phyloP scores from a whole-genome alignment of 2,329 filamentous ascomycete species.

The Helminthosporium solani region DNA sequence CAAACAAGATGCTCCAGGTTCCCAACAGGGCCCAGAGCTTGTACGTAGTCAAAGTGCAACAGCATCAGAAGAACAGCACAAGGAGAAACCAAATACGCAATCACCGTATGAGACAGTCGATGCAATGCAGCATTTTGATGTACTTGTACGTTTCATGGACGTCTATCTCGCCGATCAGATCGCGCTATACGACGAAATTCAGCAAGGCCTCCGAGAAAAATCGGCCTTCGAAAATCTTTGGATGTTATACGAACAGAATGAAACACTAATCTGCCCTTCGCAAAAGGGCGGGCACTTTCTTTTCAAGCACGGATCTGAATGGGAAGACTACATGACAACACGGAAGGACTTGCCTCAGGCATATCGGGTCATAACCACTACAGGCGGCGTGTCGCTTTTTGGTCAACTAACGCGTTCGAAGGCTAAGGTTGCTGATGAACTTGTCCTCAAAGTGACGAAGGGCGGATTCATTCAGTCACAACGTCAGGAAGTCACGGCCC shows the following conservation, averaged over 20 bases:
- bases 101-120: background rate
- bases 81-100: background rate
- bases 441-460: background rate
- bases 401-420: background rate
- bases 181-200: background rate
- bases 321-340: background rate
- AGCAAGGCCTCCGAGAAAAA: background rate
- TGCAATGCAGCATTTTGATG: background rate
- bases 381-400: background rate
- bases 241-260: background rate
- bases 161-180: background rate
- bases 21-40: no score
- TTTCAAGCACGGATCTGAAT: background rate
- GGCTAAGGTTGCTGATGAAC: background rate
- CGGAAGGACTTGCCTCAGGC: background rate
- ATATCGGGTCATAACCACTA: background rate
- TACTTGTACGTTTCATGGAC: constrained; percentile 1
- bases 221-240: constrained; percentile 1
- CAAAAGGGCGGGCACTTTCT: background rate
- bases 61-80: background rate
- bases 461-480: background rate
- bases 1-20: no score
- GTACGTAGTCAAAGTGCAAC: background rate
- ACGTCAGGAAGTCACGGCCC: background rate
- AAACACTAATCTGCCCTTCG: background rate